A percentile compares a stretch with the other conserved stretches of the same genome.
These are phyloP conservation scores for Arbutus unedo DNA, from an alignment of 148 eudicot species.

Conservation along the genomic window DNA sequence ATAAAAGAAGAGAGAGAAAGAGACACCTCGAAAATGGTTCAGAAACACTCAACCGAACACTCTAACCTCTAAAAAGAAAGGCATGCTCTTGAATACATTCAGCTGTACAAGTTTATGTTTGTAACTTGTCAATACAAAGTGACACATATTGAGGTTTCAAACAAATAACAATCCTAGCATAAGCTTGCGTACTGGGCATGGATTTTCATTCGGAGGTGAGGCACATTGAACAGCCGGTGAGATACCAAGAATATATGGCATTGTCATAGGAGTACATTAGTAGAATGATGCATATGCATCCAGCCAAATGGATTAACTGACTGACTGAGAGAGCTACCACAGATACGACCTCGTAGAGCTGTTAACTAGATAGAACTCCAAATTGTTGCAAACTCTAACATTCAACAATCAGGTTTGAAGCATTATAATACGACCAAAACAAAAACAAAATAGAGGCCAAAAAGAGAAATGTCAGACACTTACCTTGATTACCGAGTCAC, in stretches of 20 bases:
- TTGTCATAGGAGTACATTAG: not conserved
- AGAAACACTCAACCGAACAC: too few relatives aligned
- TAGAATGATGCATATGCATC: not conserved
- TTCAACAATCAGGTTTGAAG: not conserved
- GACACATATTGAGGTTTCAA: not conserved
- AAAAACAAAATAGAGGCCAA: conserved; percentile 5
- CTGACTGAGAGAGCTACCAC: not conserved
- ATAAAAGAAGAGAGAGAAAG: too few relatives aligned
- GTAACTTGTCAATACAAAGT: not conserved
- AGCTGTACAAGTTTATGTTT: not conserved
- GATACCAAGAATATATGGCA: not conserved
- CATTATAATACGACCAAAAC: not conserved
- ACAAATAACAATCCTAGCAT: not conserved
- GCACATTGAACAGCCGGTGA: conserved; percentile 2
- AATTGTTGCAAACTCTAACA: not conserved
- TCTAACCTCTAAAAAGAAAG: not conserved
- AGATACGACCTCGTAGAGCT: conserved; percentile 1
- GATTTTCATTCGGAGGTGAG: not conserved
- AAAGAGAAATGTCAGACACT: conserved; percentile 22
- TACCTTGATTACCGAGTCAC: conserved; percentile 87
- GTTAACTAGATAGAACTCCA: not conserved
- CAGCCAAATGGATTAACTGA: not conserved
- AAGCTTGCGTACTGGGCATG: not conserved
- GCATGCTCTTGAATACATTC: not conserved
- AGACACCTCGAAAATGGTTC: too few relatives aligned